Evolutionary conservation across 495 filamentous ascomycete species (phyloP).

Genomic region (Staphylotrichum longicolle): DNA sequence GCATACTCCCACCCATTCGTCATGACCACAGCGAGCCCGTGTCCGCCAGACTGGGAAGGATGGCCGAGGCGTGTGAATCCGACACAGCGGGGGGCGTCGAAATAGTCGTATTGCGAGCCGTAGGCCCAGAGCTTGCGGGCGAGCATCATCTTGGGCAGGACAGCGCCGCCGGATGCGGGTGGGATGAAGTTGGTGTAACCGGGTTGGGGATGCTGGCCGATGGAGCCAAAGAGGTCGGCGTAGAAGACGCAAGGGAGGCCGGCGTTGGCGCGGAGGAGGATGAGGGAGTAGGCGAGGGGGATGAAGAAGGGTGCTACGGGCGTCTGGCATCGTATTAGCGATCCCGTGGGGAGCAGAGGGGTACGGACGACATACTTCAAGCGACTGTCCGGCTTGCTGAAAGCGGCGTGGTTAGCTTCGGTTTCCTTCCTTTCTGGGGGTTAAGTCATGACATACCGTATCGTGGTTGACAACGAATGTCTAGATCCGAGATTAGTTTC

Average conservation of each 20-base stretch:
- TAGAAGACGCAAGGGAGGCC: slow-evolving; percentile 75
- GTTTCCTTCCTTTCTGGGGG: too few relatives aligned
- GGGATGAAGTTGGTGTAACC: slow-evolving; percentile 38
- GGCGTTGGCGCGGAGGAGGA: slow-evolving; percentile 61
- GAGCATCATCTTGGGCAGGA: slow-evolving; percentile 59
- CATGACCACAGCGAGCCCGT: slow-evolving; percentile 60
- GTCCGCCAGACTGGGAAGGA: slow-evolving; percentile 26
- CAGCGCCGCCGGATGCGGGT: slow-evolving; percentile 55
- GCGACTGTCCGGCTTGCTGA: slow-evolving; percentile 31
- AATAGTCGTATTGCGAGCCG: slow-evolving; percentile 68
- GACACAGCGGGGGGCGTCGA: slow-evolving; percentile 63
- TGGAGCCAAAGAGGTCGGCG: slow-evolving; percentile 72
- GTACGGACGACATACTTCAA: slow-evolving; percentile 22
- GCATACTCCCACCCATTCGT: slow-evolving; percentile 49
- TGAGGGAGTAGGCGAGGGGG: slow-evolving; percentile 59
- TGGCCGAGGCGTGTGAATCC: slow-evolving; percentile 60
- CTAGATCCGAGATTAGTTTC: not conserved
- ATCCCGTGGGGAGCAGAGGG: too few relatives aligned
- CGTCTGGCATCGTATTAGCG: slow-evolving; percentile 39
- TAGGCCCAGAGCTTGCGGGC: slow-evolving; percentile 69
- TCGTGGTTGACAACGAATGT: slow-evolving; percentile 58
- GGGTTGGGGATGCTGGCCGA: slow-evolving; percentile 43
- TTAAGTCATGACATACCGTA: slow-evolving; percentile 46
- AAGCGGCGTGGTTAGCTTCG: slow-evolving; percentile 29
- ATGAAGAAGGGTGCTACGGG: slow-evolving; percentile 58